Conservation (phyloP, 176 grass and related monocot genomes). For the Chloris gayana region DNA sequence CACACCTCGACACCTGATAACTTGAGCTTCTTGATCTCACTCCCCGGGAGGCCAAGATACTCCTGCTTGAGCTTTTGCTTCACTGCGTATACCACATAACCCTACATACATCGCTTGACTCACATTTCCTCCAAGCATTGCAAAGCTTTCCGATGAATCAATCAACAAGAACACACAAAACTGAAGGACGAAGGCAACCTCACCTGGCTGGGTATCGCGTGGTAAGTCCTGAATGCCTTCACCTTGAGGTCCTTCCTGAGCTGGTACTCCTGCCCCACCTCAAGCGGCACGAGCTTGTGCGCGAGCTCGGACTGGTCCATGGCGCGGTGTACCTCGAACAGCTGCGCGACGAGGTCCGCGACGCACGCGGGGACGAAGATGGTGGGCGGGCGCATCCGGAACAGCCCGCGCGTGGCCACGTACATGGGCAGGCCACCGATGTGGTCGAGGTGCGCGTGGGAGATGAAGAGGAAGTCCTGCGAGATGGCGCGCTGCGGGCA, state of each 20-base stretch:
- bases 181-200: slow-evolving; percentile 23
- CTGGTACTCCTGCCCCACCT: slow-evolving; percentile 78
- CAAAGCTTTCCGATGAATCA: not conserved
- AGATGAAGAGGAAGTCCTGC: slow-evolving; percentile 96
- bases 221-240: slow-evolving; percentile 90
- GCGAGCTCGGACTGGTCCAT: slow-evolving; percentile 94
- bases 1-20: slow-evolving; percentile 93
- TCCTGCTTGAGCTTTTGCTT: slow-evolving; percentile 93
- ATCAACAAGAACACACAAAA: not conserved
- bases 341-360: slow-evolving; percentile 60
- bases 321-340: slow-evolving; percentile 85
- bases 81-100: slow-evolving; percentile 79
- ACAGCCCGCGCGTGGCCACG: slow-evolving; percentile 87
- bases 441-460: slow-evolving; percentile 95
- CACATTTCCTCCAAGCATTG: slow-evolving; percentile 18
- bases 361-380: slow-evolving; percentile 83
- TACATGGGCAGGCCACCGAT: slow-evolving; percentile 96
- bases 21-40: slow-evolving; percentile 82
- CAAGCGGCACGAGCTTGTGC: slow-evolving; percentile 71
- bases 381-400: slow-evolving; percentile 74
- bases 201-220: slow-evolving; percentile 88
- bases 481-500: slow-evolving; percentile 85
- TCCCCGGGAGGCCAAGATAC: slow-evolving; percentile 63
- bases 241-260: slow-evolving; percentile 90
- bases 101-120: slow-evolving; percentile 44